Conservation (phyloP, 2,329 filamentous ascomycete species). For the Gaeumannomyces sp. region DNA sequence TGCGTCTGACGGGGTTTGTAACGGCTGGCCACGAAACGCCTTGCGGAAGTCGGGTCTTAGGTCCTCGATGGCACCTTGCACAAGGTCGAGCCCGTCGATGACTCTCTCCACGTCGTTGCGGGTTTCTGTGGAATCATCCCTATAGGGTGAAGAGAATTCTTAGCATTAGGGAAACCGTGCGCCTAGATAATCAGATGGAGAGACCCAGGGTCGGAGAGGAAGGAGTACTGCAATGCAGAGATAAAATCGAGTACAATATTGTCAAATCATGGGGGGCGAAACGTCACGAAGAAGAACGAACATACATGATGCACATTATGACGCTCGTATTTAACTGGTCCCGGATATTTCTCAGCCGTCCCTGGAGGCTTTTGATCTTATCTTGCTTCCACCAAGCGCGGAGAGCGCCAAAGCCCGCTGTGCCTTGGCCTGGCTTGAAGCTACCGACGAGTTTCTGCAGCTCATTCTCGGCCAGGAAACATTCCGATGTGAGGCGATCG, state of each 20-base stretch:
- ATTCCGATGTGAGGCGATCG: not conserved
- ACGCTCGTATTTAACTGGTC: not conserved
- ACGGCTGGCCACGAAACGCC: not conserved
- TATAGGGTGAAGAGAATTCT: too few relatives aligned
- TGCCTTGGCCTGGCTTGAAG: not conserved
- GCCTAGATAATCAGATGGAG: too few relatives aligned
- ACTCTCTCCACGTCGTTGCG: not conserved
- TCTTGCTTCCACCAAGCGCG: not conserved
- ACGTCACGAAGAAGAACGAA: too few relatives aligned
- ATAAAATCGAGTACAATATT: too few relatives aligned
- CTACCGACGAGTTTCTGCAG: not conserved
- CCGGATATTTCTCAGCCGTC: not conserved
- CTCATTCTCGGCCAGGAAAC: not conserved
- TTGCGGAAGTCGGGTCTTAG: not conserved
- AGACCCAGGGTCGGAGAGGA: too few relatives aligned
- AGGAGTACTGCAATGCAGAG: too few relatives aligned
- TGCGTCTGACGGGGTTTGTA: not conserved
- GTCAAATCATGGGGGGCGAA: too few relatives aligned
- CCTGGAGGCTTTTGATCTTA: not conserved
- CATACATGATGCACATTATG: not conserved
- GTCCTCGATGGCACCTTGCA: not conserved
- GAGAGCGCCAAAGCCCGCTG: not conserved
- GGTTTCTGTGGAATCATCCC: too few relatives aligned
- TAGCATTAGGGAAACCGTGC: too few relatives aligned
- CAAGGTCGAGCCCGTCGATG: not conserved